Percentiles rank a stretch among this genome's conserved stretches.
Conservation (phyloP, 23 red algal species). For the Pyropia yezoensis region DNA sequence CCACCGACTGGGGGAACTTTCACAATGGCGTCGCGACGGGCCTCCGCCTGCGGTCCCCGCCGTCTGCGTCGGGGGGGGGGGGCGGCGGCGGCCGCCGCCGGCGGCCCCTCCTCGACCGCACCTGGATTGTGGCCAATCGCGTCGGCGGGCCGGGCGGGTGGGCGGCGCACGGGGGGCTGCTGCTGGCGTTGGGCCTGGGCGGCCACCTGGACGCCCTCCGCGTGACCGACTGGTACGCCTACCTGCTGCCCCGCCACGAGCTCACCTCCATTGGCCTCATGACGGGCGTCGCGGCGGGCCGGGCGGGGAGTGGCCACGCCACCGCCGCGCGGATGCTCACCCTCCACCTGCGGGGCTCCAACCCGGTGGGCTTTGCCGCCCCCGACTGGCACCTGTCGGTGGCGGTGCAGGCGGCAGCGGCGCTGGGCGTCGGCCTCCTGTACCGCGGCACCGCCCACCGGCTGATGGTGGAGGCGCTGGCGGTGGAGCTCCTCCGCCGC, state of each 20-base stretch:
- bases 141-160: constrained; percentile 14
- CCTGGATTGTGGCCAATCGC: constrained; percentile 85
- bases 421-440: constrained; percentile 74
- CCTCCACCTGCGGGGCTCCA: constrained; percentile 80
- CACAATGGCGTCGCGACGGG: constrained; percentile 97
- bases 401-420: constrained; percentile 73
- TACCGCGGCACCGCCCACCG: constrained; percentile 50
- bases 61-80: constrained; percentile 6
- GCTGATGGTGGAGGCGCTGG: constrained; percentile 74
- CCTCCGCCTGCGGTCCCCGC: constrained; percentile 47
- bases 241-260: constrained; percentile 76
- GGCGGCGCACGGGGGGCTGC: constrained; percentile 79
- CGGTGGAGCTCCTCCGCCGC: constrained; percentile 48
- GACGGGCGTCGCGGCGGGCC: constrained; percentile 61
- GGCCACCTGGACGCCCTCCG: constrained; percentile 74
- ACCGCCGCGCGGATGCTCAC: constrained; percentile 71
- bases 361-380: constrained; percentile 77
- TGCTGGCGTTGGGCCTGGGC: constrained; percentile 79
- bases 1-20: constrained; percentile 71
- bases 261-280: constrained; percentile 89
- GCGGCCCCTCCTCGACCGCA: constrained; percentile 38
- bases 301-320: constrained; percentile 51
- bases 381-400: constrained; percentile 94
- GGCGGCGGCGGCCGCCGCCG: neutral
- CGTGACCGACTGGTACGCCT: constrained; percentile 84